Base-by-base conservation (phyloP, 176 grass and related monocot species). In the Hyparrhenia diplandra region DNA sequence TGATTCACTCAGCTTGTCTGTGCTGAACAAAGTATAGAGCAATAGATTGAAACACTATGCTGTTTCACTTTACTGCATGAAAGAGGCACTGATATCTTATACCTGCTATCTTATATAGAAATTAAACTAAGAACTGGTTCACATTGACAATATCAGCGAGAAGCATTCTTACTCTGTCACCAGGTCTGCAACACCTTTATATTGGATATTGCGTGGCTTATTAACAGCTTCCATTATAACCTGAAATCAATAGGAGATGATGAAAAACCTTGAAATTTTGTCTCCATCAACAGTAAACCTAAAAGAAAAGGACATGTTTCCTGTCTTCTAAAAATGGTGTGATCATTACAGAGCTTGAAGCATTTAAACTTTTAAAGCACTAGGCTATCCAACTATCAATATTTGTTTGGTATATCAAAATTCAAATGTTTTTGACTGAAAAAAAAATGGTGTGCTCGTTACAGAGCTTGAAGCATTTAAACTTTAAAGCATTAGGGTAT, bases 221-320 rank as follows among this genome's bases (percentile, higher is more conserved):
- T 91, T 93, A 28, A 98, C 88, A 84, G 92, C 90, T 91, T 95
- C 95, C 95, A 95, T 93, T 63, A 93, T 83, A 86, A 98, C 95
- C 95, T 98, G 71, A 45, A 79, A 80, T 29, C 32, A 17, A 46
- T 14, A 43, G 43, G 67, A 70, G 52, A 47, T 11, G 11, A 80
- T 52, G 13, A 58, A 62, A 83, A 23, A 41, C 14, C 29, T 69
- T 84, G 30, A 69, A 6, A 63, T 63, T 41, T 54, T 23, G 9
- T 51, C 37, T 69, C 21, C 10, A 42, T 63, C 17, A 63, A 75
- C 57, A 80, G 21, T 68, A 64, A 18, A 47, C 39, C 12, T 28
- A 69, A 25, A 40, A 87, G 9, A 49, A 67, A 76, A 78, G 13
- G 32, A 29, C 37, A 18, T 25, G 77, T 63, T 66, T 42, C 36